These are phyloP conservation scores for Trametes maxima DNA, from an alignment of 768 basidiomycete species.

Conservation along the genomic window DNA sequence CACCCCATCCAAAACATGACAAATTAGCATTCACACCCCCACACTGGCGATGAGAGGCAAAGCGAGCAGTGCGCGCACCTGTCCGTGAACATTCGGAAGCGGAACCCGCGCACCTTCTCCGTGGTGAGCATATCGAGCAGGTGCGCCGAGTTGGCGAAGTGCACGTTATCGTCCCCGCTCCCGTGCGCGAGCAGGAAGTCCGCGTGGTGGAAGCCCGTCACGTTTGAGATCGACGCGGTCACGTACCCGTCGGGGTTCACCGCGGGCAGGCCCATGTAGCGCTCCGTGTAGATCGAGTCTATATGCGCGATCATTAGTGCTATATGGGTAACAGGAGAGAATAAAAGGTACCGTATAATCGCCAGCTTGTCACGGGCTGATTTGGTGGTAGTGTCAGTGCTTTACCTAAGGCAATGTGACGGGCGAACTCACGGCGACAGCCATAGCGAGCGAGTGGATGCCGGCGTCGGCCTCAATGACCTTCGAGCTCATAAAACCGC, in stretches of 20 bases:
- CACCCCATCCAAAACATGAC: constrained; percentile 11
- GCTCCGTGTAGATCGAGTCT: constrained; percentile 97
- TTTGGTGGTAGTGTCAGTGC: constrained; percentile 13
- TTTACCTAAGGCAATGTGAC: not conserved
- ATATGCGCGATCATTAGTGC: not conserved
- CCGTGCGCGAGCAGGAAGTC: constrained; percentile 90
- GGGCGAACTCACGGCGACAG: constrained; percentile 72
- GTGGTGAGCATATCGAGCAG: constrained; percentile 91
- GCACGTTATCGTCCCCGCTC: constrained; percentile 96
- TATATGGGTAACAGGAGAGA: not conserved
- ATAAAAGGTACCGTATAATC: constrained; percentile 59
- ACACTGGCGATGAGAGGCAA: constrained; percentile 5
- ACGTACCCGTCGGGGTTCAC: constrained; percentile 86
- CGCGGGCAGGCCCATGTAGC: constrained; percentile 89
- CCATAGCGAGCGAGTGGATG: constrained; percentile 88
- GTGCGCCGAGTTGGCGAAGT: constrained; percentile 89
- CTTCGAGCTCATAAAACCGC: constrained; percentile 95
- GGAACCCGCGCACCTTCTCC: constrained; percentile 68
- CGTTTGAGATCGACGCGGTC: constrained; percentile 85
- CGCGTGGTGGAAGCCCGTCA: constrained; percentile 80
- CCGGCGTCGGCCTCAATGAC: constrained; percentile 89
- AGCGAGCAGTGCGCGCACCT: constrained; percentile 54
- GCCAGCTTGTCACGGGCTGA: constrained; percentile 89
- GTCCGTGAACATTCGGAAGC: constrained; percentile 97
- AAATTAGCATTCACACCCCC: constrained; percentile 12